These are phyloP conservation scores for Gossypium gossypioides DNA, from an alignment of 441 rosid genomes.

Conservation along the genomic window DNA sequence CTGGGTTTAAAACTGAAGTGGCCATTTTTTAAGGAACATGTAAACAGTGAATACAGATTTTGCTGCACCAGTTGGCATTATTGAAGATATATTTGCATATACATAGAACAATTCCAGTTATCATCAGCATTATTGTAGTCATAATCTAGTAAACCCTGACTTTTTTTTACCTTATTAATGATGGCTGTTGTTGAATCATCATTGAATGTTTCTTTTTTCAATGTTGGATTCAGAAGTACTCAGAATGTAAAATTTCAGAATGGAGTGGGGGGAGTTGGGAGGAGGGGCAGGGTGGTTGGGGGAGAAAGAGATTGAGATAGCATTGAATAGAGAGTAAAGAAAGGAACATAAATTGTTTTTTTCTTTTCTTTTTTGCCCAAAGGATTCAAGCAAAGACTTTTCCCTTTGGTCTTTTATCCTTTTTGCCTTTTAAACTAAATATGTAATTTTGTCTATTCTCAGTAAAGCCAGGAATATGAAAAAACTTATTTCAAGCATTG, in stretches of 20 bases:
- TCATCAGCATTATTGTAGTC: not conserved
- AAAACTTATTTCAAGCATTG: not conserved
- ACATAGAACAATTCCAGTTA: not conserved
- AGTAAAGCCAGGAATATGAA: not conserved
- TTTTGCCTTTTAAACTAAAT: not conserved
- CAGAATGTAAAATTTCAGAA: not conserved
- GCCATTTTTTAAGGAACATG: not conserved
- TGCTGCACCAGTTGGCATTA: not conserved
- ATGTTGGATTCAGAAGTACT: not conserved
- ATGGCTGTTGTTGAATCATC: not conserved
- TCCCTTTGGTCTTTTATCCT: not conserved
- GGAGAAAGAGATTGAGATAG: not conserved
- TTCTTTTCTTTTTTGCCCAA: not conserved
- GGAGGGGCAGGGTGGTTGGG: not conserved
- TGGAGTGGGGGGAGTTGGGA: not conserved
- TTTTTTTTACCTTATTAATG: not conserved
- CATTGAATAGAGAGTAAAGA: not conserved
- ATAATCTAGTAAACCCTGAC: not conserved
- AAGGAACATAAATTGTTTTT: not conserved
- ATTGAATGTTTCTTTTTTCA: not conserved
- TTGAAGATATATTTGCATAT: not conserved
- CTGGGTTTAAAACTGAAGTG: not conserved
- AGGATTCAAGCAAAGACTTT: not conserved
- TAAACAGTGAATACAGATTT: slow-evolving; percentile 2
- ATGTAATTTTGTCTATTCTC: not conserved